phyloP scores from a whole-genome alignment of 768 basidiomycete genomes.

The Boletus eberwhitei region DNA sequence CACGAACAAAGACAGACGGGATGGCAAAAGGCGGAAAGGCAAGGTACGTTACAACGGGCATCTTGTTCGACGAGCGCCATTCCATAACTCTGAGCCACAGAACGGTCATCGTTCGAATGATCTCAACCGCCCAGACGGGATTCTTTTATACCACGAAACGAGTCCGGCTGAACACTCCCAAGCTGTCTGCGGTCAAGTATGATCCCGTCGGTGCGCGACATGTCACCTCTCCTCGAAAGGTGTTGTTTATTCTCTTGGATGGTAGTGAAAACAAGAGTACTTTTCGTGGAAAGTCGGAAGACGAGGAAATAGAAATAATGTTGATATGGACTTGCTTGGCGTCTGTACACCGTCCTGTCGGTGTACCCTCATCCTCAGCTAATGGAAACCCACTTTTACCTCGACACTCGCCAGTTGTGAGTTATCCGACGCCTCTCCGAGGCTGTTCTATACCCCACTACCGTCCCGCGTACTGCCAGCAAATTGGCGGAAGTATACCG shows the following conservation, averaged over 20 bases:
- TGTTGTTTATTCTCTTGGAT: neutral
- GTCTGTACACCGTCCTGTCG: neutral
- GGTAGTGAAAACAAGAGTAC: conserved; percentile 64
- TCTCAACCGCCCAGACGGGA: conserved; percentile 90
- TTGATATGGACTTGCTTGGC: neutral
- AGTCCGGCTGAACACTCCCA: conserved; percentile 62
- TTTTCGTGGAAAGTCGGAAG: conserved; percentile 80
- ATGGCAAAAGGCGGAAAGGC: conserved; percentile 67
- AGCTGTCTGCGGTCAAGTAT: conserved; percentile 87
- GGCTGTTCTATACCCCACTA: neutral
- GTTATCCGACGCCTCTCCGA: neutral
- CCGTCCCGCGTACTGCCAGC: neutral
- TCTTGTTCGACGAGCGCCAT: neutral
- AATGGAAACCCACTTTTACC: neutral
- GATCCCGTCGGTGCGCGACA: conserved; percentile 72
- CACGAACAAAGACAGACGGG: neutral
- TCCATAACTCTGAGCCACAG: conserved; percentile 36
- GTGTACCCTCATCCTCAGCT: neutral
- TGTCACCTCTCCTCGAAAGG: neutral
- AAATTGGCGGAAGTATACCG: neutral
- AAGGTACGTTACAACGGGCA: conserved; percentile 34
- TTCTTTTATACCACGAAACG: conserved; percentile 87
- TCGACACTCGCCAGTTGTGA: neutral
- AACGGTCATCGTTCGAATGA: conserved; percentile 80
- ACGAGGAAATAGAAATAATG: conserved; percentile 48